phyloP scores from a whole-genome alignment of 805 yeast species.

The Yarrowia bubula region DNA sequence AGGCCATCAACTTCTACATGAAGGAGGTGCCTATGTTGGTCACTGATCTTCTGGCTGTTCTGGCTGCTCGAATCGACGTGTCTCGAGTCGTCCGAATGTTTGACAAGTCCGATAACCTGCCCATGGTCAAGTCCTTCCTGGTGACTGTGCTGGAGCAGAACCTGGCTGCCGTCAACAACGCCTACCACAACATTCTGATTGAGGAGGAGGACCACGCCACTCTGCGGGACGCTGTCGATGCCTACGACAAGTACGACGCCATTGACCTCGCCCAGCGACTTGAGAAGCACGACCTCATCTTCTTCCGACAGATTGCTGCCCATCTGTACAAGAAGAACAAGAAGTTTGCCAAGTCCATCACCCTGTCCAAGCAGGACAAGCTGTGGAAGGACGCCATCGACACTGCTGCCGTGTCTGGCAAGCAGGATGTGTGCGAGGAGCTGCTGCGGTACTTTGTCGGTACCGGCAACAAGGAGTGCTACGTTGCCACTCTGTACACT shows the following conservation, averaged over 20 bases:
- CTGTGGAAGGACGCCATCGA: slow-evolving; percentile 92
- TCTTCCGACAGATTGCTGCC: slow-evolving; percentile 96
- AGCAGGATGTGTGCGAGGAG: slow-evolving; percentile 82
- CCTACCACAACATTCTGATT: slow-evolving; percentile 90
- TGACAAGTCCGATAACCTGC: slow-evolving; percentile 92
- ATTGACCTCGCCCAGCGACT: slow-evolving; percentile 88
- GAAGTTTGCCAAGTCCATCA: slow-evolving; percentile 86
- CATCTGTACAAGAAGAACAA: slow-evolving; percentile 89
- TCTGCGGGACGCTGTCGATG: slow-evolving; percentile 79
- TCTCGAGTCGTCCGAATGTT: slow-evolving; percentile 94
- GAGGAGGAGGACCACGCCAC: slow-evolving; percentile 97
- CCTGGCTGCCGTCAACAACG: slow-evolving; percentile 85
- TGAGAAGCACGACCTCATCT: slow-evolving; percentile 85
- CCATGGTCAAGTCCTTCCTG: slow-evolving; percentile 92
- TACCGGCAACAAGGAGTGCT: slow-evolving; percentile 93
- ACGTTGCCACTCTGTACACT: slow-evolving; percentile 81
- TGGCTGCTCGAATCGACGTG: slow-evolving; percentile 87
- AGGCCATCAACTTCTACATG: slow-evolving; percentile 93
- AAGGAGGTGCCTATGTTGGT: slow-evolving; percentile 87
- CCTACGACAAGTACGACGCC: slow-evolving; percentile 88
- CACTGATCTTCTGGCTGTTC: slow-evolving; percentile 77
- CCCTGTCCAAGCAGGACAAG: slow-evolving; percentile 85
- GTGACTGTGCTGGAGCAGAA: slow-evolving; percentile 88
- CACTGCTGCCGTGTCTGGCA: slow-evolving; percentile 82
- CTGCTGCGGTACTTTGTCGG: slow-evolving; percentile 88